These are phyloP conservation scores for Globisporangium radiosum DNA, from an alignment of 352 stramenopile species.

Conservation along the genomic window DNA sequence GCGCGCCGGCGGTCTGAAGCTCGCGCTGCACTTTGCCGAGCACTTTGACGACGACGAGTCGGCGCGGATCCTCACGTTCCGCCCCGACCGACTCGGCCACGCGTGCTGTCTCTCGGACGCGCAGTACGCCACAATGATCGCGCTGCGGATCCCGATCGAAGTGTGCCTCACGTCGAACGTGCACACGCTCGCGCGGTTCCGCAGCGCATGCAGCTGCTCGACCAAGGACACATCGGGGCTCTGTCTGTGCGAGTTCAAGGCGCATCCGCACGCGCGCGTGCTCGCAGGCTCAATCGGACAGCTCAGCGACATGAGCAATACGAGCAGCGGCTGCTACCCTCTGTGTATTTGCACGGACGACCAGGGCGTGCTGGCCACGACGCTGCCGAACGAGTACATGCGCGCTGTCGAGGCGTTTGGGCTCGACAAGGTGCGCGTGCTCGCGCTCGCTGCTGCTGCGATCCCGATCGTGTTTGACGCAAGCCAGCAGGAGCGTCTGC, in stretches of 20 bases:
- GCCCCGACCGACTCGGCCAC: slow-evolving; percentile 89
- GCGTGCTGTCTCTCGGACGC: slow-evolving; percentile 75
- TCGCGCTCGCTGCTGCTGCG: slow-evolving; percentile 34
- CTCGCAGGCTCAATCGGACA: slow-evolving; percentile 24
- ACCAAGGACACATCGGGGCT: slow-evolving; percentile 39
- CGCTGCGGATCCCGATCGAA: slow-evolving; percentile 85
- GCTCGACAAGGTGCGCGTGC: slow-evolving; percentile 39
- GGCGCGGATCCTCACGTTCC: slow-evolving; percentile 79
- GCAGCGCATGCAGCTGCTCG: slow-evolving; percentile 25
- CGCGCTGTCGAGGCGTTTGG: slow-evolving; percentile 71
- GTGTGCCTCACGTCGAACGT: slow-evolving; percentile 93
- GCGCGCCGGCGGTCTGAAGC: slow-evolving; percentile 62
- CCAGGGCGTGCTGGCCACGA: slow-evolving; percentile 88
- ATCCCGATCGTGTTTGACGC: slow-evolving; percentile 61
- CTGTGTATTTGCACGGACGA: slow-evolving; percentile 93
- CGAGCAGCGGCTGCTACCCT: slow-evolving; percentile 34
- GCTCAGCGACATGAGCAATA: not conserved
- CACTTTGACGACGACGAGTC: slow-evolving; percentile 82
- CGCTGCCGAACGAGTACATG: slow-evolving; percentile 83
- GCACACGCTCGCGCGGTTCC: slow-evolving; percentile 86
- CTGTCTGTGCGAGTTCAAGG: slow-evolving; percentile 60
- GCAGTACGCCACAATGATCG: slow-evolving; percentile 65
- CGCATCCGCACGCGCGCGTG: slow-evolving; percentile 74
- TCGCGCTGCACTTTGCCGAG: slow-evolving; percentile 92
- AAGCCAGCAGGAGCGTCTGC: slow-evolving; percentile 22